Evolutionary conservation across 2,329 filamentous ascomycete species (phyloP).

Genomic region (Davidsoniella virescens): DNA sequence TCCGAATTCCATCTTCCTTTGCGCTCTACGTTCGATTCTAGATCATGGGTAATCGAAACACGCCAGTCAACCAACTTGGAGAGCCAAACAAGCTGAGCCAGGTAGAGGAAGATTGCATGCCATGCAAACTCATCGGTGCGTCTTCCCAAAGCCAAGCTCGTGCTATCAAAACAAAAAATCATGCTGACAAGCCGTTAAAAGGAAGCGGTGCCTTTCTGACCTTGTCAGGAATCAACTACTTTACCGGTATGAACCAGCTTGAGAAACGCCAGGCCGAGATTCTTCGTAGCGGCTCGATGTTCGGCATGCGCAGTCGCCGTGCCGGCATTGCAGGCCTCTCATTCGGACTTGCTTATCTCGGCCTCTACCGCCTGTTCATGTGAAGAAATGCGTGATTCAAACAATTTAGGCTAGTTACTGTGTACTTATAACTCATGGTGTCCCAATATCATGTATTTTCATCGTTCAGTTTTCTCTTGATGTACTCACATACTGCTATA

Average conservation of each 20-base stretch:
- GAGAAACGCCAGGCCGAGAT: constrained; percentile 49
- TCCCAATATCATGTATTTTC: no score
- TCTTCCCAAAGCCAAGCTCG: constrained; percentile 12
- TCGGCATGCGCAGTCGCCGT: constrained; percentile 56
- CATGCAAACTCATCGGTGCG: constrained; percentile 57
- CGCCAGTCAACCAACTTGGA: constrained; percentile 37
- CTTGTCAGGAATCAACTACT: constrained; percentile 61
- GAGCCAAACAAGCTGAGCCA: constrained; percentile 46
- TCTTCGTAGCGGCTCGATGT: constrained; percentile 49
- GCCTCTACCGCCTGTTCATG: constrained; percentile 39
- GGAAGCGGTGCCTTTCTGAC: constrained; percentile 61
- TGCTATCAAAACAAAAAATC: not conserved
- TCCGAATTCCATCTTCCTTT: no score
- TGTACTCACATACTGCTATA: no score
- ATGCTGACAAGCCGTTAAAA: constrained; percentile 20
- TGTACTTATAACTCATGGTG: no score
- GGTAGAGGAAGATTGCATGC: constrained; percentile 48
- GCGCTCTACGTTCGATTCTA: no score
- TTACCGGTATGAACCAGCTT: constrained; percentile 57
- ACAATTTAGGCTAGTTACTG: no score
- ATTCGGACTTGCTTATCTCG: constrained; percentile 50
- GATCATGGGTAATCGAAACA: constrained; percentile 18
- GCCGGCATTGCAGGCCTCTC: constrained; percentile 53
- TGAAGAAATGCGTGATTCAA: not conserved
- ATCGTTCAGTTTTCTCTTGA: no score